A percentile compares a stretch with the other conserved stretches of the same genome.
Conservation (phyloP, 2,329 filamentous ascomycete species). For the Alternaria ventricosa region DNA sequence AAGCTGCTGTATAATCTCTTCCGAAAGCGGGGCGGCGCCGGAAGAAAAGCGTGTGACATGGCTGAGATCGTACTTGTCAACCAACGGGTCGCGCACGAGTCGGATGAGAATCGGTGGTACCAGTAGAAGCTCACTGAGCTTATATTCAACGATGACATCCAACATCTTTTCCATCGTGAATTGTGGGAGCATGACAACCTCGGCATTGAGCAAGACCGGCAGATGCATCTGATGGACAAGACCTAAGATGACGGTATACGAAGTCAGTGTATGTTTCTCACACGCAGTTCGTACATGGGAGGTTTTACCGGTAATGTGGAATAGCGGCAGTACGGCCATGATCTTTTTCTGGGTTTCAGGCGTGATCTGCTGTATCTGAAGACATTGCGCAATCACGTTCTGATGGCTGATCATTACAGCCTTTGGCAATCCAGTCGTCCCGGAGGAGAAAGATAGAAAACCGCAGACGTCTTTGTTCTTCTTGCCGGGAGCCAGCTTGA, state of each 20-base stretch:
- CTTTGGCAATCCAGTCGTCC: conserved; percentile 49
- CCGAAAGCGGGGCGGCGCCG: conserved; percentile 66
- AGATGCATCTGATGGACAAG: conserved; percentile 61
- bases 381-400: conserved; percentile 61
- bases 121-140: conserved; percentile 58
- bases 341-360: conserved; percentile 51
- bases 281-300: neutral
- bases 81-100: conserved; percentile 63
- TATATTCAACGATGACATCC: conserved; percentile 53
- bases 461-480: conserved; percentile 64
- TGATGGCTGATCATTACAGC: conserved; percentile 47
- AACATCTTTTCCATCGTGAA: conserved; percentile 66
- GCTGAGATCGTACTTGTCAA: conserved; percentile 63
- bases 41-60: conserved; percentile 64
- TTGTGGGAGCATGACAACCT: conserved; percentile 68
- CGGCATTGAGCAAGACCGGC: conserved; percentile 67
- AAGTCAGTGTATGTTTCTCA: neutral
- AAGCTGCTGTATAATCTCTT: conserved; percentile 64
- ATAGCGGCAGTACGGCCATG: conserved; percentile 43
- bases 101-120: conserved; percentile 68
- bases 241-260: neutral
- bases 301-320: conserved; percentile 38
- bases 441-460: conserved; percentile 51
- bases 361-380: conserved; percentile 58
- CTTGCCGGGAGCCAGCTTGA: conserved; percentile 59